Conservation (phyloP, 2,329 filamentous ascomycete genomes). For the Colletotrichum godetiae region DNA sequence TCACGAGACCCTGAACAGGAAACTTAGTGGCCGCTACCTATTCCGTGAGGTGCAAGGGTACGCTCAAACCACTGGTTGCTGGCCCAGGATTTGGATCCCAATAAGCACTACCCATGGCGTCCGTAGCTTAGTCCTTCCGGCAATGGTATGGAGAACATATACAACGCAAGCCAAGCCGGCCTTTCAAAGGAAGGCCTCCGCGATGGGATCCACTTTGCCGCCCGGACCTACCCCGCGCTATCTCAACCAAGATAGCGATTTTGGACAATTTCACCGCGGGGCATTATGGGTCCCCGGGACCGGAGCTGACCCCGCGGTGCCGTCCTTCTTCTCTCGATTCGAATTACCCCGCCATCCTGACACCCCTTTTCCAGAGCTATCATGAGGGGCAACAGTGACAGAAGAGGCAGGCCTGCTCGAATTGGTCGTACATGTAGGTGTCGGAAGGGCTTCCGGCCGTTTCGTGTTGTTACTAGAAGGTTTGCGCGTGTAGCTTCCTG, state of each 20-base stretch:
- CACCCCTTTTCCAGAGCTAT: background rate
- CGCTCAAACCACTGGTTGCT: too few relatives aligned
- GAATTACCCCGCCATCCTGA: constrained; percentile 5
- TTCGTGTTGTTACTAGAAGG: background rate
- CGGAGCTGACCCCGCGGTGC: constrained; percentile 2
- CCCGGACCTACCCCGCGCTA: constrained; percentile 1
- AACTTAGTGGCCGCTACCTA: too few relatives aligned
- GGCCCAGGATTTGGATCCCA: too few relatives aligned
- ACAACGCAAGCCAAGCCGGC: background rate
- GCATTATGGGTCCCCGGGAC: background rate
- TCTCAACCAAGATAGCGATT: background rate
- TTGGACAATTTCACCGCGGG: background rate
- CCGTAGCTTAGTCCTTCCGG: too few relatives aligned
- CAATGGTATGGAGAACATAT: too few relatives aligned
- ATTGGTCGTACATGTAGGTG: background rate
- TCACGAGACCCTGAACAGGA: too few relatives aligned
- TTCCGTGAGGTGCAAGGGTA: too few relatives aligned
- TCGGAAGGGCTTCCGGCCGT: background rate
- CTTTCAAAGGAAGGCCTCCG: background rate
- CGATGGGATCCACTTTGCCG: constrained; percentile 1
- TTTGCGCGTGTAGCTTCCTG: background rate
- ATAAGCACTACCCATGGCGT: too few relatives aligned
- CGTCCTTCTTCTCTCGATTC: background rate
- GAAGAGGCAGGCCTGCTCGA: constrained; percentile 21
- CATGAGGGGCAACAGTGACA: background rate